phyloP scores from a whole-genome alignment of 1,284 basidiomycete species.

The Megacollybia platyphylla region DNA sequence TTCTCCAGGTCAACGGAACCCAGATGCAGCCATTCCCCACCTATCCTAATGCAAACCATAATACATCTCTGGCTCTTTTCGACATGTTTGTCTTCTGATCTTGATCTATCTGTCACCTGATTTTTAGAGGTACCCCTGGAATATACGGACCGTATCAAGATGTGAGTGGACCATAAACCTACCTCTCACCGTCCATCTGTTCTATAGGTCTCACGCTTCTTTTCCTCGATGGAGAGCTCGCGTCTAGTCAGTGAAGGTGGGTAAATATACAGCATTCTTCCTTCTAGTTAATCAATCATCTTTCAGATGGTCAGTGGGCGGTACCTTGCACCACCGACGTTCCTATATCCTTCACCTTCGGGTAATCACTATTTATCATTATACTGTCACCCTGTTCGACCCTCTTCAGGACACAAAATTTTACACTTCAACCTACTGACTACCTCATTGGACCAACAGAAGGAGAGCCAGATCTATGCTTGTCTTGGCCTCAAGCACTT shows the following conservation, averaged over 20 bases:
- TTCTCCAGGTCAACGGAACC: slow-evolving; percentile 48
- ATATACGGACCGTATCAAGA: slow-evolving; percentile 76
- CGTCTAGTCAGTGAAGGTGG: slow-evolving; percentile 53
- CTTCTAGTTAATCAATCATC: background rate
- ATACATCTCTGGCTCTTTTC: slow-evolving; percentile 59
- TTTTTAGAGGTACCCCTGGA: slow-evolving; percentile 45
- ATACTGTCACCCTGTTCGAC: background rate
- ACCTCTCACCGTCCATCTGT: slow-evolving; percentile 1
- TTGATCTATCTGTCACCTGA: slow-evolving; percentile 1
- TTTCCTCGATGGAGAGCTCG: slow-evolving; percentile 46
- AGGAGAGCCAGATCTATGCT: slow-evolving; percentile 56
- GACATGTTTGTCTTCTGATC: slow-evolving; percentile 45
- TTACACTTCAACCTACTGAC: slow-evolving; percentile 67
- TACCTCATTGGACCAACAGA: slow-evolving; percentile 69
- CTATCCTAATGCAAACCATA: slow-evolving; percentile 44
- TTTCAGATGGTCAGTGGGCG: slow-evolving; percentile 62
- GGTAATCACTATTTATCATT: slow-evolving; percentile 25
- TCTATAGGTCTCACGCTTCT: slow-evolving; percentile 57
- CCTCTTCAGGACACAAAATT: slow-evolving; percentile 35
- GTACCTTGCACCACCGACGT: slow-evolving; percentile 64
- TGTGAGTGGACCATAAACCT: slow-evolving; percentile 24
- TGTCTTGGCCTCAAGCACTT: slow-evolving; percentile 70
- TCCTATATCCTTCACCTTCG: slow-evolving; percentile 65
- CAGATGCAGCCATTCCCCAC: slow-evolving; percentile 48
- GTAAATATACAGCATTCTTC: slow-evolving; percentile 8